These are phyloP conservation scores for Solanum etuberosum DNA, from an alignment of 257 asterid genomes.

Conservation along the genomic window DNA sequence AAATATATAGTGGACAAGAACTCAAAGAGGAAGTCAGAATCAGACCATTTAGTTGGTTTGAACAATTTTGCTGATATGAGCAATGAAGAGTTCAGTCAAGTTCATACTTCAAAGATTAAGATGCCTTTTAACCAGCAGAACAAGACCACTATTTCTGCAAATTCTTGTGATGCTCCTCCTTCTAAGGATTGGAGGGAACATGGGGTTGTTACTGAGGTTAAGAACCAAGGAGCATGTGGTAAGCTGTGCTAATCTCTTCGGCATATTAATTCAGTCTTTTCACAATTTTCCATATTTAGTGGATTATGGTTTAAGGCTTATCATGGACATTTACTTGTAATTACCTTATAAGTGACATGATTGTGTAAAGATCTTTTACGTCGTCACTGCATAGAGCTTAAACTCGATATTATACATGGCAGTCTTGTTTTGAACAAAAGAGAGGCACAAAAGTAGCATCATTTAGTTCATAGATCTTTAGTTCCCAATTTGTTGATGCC, in stretches of 20 bases:
- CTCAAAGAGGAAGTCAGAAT: neutral
- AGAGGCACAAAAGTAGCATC: neutral
- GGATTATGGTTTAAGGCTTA: neutral
- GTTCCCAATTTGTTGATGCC: neutral
- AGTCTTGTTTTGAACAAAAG: neutral
- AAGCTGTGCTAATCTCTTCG: neutral
- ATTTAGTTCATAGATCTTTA: slow-evolving; percentile 1
- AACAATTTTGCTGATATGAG: slow-evolving; percentile 24
- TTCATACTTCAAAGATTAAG: neutral
- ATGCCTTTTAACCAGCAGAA: neutral
- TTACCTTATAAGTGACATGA: neutral
- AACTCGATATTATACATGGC: neutral
- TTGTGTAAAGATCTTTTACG: neutral
- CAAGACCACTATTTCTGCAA: neutral
- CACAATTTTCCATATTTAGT: neutral
- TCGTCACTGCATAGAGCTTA: neutral
- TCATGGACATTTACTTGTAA: neutral
- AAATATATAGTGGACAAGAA: slow-evolving; percentile 12
- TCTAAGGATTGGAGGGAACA: slow-evolving; percentile 27
- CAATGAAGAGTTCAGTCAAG: slow-evolving; percentile 13
- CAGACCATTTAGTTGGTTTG: slow-evolving; percentile 9
- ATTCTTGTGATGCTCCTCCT: slow-evolving; percentile 10
- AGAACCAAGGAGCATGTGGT: slow-evolving; percentile 18
- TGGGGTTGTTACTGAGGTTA: slow-evolving; percentile 21
- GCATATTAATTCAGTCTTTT: neutral